A percentile compares a stretch with the other conserved stretches of the same genome.
Conservation (phyloP, 2,329 filamentous ascomycete genomes). For the Cordyceps tenuipes region DNA sequence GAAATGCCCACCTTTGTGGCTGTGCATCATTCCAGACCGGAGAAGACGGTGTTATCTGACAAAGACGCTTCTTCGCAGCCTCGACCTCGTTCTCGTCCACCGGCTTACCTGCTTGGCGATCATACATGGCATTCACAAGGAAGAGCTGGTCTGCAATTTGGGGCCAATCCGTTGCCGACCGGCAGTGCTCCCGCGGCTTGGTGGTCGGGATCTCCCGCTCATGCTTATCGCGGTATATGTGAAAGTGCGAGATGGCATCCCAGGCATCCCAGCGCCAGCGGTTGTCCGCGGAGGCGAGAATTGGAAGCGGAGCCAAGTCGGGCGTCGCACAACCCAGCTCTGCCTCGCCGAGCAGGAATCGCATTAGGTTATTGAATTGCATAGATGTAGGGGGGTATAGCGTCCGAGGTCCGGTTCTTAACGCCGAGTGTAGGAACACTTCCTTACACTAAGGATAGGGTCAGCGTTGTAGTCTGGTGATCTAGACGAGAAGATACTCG, state of each 20-base stretch:
- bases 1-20: background rate
- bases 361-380: background rate
- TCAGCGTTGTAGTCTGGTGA: background rate
- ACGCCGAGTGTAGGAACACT: background rate
- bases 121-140: background rate
- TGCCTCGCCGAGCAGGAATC: background rate
- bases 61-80: background rate
- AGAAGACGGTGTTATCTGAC: background rate
- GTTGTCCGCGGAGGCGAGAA: background rate
- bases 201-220: background rate
- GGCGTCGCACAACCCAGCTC: background rate
- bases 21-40: background rate
- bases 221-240: background rate
- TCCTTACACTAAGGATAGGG: background rate
- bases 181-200: background rate
- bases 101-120: background rate
- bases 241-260: background rate
- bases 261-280: background rate
- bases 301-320: background rate
- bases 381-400: background rate
- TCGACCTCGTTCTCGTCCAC: background rate
- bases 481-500: background rate
- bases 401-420: background rate
- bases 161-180: background rate
- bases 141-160: background rate